A percentile compares a stretch with the other conserved stretches of the same genome.
Evolutionary conservation across 2,329 filamentous ascomycete genomes (phyloP).

Genomic region (Neofusicoccum laricinum): DNA sequence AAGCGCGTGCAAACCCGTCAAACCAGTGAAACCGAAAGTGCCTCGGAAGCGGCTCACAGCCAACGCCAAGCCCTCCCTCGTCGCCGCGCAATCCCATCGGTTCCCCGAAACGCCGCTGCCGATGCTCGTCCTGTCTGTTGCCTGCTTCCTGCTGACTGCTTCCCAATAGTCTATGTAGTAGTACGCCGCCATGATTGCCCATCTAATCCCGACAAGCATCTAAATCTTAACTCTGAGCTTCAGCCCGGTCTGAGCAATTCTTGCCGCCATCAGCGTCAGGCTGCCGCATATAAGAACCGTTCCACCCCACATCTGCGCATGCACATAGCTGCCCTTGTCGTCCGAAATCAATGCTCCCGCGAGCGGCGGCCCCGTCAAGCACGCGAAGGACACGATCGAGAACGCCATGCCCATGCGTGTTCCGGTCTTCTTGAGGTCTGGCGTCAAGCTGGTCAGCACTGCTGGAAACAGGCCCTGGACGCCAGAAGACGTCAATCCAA

Average conservation of each 20-base stretch:
- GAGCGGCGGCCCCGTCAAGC: constrained; percentile 34
- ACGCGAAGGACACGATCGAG: constrained; percentile 34
- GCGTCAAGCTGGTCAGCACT: constrained; percentile 23
- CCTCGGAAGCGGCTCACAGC: not conserved
- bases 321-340: constrained; percentile 28
- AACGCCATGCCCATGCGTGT: constrained; percentile 37
- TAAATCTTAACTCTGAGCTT: constrained; percentile 29
- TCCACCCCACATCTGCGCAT: constrained; percentile 30
- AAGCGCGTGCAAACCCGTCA: not conserved
- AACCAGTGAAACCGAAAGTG: not conserved
- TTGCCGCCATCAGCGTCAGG: constrained; percentile 27
- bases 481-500: constrained; percentile 28
- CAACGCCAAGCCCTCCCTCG: not conserved
- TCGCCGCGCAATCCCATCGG: not conserved
- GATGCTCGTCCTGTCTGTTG: no score
- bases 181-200: no score
- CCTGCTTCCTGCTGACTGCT: no score
- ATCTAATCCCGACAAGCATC: not conserved
- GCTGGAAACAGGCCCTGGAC: constrained; percentile 22
- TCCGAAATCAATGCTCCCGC: constrained; percentile 33
- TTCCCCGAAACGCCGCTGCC: not conserved
- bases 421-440: constrained; percentile 32
- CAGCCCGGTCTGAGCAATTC: constrained; percentile 31
- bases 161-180: no score
- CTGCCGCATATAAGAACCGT: constrained; percentile 29